Evolutionary conservation across 2,329 filamentous ascomycete species (phyloP).

Genomic region (Phialophora macrospora): DNA sequence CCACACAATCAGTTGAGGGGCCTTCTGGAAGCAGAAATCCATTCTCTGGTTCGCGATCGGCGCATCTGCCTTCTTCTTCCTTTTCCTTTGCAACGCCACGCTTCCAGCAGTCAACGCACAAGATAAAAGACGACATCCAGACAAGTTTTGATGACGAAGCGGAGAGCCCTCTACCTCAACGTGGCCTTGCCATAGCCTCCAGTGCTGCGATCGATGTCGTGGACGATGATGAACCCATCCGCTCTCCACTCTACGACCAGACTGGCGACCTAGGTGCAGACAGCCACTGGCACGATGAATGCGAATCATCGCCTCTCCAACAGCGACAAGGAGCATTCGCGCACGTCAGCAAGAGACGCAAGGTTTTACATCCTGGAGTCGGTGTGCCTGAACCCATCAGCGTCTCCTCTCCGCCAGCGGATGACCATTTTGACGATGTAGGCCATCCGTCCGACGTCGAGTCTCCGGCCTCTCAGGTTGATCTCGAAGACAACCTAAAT

Average conservation of each 20-base stretch:
- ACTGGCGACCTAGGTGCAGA: neutral
- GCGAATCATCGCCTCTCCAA: slow-evolving; percentile 17
- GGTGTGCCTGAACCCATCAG: slow-evolving; percentile 19
- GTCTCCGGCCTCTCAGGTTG: slow-evolving; percentile 9
- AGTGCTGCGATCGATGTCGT: slow-evolving; percentile 10
- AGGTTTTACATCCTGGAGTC: slow-evolving; percentile 18
- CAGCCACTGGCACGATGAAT: neutral
- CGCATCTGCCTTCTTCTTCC: slow-evolving; percentile 20
- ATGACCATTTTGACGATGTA: slow-evolving; percentile 2
- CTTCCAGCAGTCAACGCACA: slow-evolving; percentile 21
- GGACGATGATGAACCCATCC: slow-evolving; percentile 7
- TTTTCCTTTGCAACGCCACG: slow-evolving; percentile 28
- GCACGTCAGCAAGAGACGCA: slow-evolving; percentile 28
- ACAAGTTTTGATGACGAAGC: slow-evolving; percentile 31
- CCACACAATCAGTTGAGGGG: slow-evolving; percentile 7
- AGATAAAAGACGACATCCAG: slow-evolving; percentile 33
- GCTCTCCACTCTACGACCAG: slow-evolving; percentile 6
- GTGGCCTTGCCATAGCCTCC: neutral
- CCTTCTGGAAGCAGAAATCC: slow-evolving; percentile 19
- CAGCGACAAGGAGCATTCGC: slow-evolving; percentile 14
- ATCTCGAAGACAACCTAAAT: slow-evolving; percentile 12
- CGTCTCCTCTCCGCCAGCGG: slow-evolving; percentile 30
- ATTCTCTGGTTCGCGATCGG: slow-evolving; percentile 27
- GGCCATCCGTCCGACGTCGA: slow-evolving; percentile 3
- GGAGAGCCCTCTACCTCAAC: slow-evolving; percentile 1